Conservation (phyloP, 805 yeast species). For the Hanseniaspora valbyensis region DNA sequence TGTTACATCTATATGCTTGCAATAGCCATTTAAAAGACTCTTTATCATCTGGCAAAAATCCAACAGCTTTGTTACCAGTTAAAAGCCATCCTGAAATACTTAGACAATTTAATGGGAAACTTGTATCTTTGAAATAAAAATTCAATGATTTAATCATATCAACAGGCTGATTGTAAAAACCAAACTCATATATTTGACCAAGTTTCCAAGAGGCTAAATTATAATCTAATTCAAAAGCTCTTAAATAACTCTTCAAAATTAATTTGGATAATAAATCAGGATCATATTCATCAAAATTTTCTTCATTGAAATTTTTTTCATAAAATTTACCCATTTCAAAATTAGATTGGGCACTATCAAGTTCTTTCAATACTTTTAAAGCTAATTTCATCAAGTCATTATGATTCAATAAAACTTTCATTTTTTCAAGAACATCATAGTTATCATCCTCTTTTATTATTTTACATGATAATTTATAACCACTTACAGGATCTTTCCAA, state of each 20-base stretch:
- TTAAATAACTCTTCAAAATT: slow-evolving; percentile 44
- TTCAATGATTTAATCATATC: slow-evolving; percentile 47
- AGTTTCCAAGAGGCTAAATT: slow-evolving; percentile 58
- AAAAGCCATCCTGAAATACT: slow-evolving; percentile 70
- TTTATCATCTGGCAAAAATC: slow-evolving; percentile 43
- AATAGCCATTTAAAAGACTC: slow-evolving; percentile 61
- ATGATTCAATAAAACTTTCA: background rate
- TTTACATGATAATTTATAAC: slow-evolving; percentile 58
- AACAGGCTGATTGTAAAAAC: slow-evolving; percentile 40
- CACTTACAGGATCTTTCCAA: slow-evolving; percentile 48
- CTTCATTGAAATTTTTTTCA: slow-evolving; percentile 31
- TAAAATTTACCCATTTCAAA: slow-evolving; percentile 48
- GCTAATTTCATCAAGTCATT: background rate
- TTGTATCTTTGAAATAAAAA: slow-evolving; percentile 46
- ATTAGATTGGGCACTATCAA: slow-evolving; percentile 43
- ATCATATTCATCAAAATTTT: slow-evolving; percentile 19
- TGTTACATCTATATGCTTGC: slow-evolving; percentile 34
- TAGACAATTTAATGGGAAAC: slow-evolving; percentile 47
- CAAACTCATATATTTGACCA: slow-evolving; percentile 66
- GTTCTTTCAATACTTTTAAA: slow-evolving; percentile 27
- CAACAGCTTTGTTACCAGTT: slow-evolving; percentile 44
- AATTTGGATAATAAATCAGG: slow-evolving; percentile 22
- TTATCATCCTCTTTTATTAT: slow-evolving; percentile 16
- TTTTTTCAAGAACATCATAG: background rate
- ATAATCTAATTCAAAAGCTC: slow-evolving; percentile 51